Conservation (phyloP, 2,329 filamentous ascomycete species). For the Ophiostoma australiae region DNA sequence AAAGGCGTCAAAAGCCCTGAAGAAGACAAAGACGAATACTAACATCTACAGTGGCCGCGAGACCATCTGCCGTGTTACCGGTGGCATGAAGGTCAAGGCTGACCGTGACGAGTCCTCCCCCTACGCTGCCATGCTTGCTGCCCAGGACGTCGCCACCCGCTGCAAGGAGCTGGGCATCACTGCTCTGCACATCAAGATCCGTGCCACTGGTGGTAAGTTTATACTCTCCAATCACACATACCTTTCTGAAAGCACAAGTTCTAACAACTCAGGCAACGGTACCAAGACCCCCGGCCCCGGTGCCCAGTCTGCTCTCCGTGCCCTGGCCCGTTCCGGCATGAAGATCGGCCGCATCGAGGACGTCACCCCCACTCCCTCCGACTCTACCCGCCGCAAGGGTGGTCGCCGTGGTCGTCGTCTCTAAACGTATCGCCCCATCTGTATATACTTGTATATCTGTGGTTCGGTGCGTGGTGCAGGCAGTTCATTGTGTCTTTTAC, state of each 20-base stretch:
- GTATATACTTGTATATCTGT: not conserved
- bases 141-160: constrained; percentile 92
- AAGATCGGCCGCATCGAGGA: constrained; percentile 99
- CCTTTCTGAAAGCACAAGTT: not conserved
- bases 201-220: constrained; percentile 85
- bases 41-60: constrained; percentile 75
- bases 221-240: not conserved
- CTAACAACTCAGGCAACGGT: constrained; percentile 66
- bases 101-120: constrained; percentile 99
- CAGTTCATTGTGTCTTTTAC: constrained; percentile 2
- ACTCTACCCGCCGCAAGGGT: constrained; percentile 99
- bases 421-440: constrained; percentile 45
- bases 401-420: constrained; percentile 99
- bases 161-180: constrained; percentile 70
- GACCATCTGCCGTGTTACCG: constrained; percentile 99
- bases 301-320: constrained; percentile 98
- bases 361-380: constrained; percentile 97
- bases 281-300: constrained; percentile 99
- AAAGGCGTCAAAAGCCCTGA: not conserved
- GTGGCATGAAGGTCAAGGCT: constrained; percentile 99
- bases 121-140: constrained; percentile 99
- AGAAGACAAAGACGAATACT: constrained; percentile 17
- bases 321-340: constrained; percentile 98
- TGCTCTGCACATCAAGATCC: constrained; percentile 99
- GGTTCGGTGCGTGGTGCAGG: not conserved